Evolutionary conservation across 2,329 filamentous ascomycete genomes (phyloP), one percentile per base, ranked within the genome.

Genomic region (Neofusicoccum ribis): DNA sequence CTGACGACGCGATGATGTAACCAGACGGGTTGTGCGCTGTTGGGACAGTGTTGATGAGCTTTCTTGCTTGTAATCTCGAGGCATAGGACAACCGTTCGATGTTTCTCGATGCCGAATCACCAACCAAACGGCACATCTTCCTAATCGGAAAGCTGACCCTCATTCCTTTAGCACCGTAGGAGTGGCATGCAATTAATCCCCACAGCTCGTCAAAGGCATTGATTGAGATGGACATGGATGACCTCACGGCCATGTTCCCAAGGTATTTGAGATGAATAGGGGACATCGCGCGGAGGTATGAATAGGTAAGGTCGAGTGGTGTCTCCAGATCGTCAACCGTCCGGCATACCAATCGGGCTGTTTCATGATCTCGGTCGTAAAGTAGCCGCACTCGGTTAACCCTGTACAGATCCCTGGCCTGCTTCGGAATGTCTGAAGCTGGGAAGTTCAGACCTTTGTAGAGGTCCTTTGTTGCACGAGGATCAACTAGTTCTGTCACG

Each of bases 211-310:
- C 84, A 70, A 96, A 95, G 0, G 91, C 91, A 68, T 92, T 95
- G 72, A 97, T 91, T 1, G 92, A 96, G 67, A 97, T 93, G 0
- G 92, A 96, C 92, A 97, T 97, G 68, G 92, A 96, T 0, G 92
- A 92, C n/a, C 92, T 88, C 0, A 96, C 92, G 7, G 89, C 89
- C 93, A 97, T 97, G 73, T 97, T 93, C 5, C 81, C 85, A 3
- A 97, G 82, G 70, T 96, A 97, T 72, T 96, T 96, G 63, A 96
- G 77, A 72, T 95, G 92, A 47, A 96, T 93, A 0, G 93, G 92
- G 0, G 92, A 96, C 87, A 96, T 96, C 68, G 93, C 92, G 63
- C 93, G 87, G 1, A 96, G 84, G 72, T 96, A 95, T 0, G 90
- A 86, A 71, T 95, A 90, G 1, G 91, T 95, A 76, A 97, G 88